Percentiles rank a stretch among this genome's conserved stretches.
phyloP scores from a whole-genome alignment of 1,284 basidiomycete genomes.

The Cryptococcus sp. region DNA sequence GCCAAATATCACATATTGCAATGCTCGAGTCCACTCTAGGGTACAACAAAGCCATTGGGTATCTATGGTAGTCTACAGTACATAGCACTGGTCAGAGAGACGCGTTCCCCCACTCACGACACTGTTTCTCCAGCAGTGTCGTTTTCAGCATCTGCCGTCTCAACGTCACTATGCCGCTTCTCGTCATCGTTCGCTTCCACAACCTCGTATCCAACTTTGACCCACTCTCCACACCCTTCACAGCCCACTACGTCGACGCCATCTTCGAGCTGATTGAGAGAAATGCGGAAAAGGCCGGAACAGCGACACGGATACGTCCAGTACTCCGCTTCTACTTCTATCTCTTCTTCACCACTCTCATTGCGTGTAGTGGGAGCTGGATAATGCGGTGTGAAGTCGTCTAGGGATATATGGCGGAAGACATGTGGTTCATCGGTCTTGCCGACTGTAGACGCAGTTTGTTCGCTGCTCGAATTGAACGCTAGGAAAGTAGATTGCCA shows the following conservation, averaged over 20 bases:
- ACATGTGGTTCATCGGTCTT: conserved; percentile 25
- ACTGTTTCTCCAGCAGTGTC: neutral
- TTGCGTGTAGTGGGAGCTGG: neutral
- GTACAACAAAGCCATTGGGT: neutral
- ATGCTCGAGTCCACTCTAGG: neutral
- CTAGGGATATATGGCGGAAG: conserved; percentile 40
- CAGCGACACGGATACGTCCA: conserved; percentile 54
- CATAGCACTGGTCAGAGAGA: too few species aligned
- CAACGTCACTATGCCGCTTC: neutral
- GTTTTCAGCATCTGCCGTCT: neutral
- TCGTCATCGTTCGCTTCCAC: conserved; percentile 37
- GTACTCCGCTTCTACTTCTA: conserved; percentile 31
- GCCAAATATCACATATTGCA: neutral
- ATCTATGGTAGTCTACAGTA: too few species aligned
- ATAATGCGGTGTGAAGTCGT: conserved; percentile 36
- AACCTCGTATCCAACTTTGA: conserved; percentile 53
- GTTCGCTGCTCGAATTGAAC: neutral
- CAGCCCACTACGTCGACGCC: conserved; percentile 54
- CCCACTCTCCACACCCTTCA: conserved; percentile 54
- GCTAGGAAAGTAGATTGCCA: conserved; percentile 3
- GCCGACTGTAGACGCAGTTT: neutral
- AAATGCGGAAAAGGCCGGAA: conserved; percentile 48
- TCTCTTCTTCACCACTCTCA: conserved; percentile 2
- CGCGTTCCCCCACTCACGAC: too few species aligned
- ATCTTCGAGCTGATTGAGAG: conserved; percentile 49